phyloP scores from a whole-genome alignment of 2,329 filamentous ascomycete genomes.

The Fusarium aywerte region DNA sequence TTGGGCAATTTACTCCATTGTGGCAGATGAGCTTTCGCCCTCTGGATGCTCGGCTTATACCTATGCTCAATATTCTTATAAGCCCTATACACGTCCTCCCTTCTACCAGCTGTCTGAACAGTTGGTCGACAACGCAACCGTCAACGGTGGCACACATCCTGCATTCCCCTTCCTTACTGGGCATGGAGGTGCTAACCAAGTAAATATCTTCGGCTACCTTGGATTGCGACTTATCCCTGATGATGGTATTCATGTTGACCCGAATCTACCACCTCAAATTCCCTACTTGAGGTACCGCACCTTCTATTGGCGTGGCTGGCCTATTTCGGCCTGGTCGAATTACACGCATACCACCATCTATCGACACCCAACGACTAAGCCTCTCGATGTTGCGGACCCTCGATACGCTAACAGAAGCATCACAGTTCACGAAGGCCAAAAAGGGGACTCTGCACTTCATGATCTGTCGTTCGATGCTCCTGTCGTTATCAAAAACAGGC shows the following conservation, averaged over 20 bases:
- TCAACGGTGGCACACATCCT: background rate
- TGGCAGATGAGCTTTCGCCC: conserved; percentile 2
- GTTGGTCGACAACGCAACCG: background rate
- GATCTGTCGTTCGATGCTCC: background rate
- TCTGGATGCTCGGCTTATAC: conserved; percentile 6
- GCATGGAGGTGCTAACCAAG: conserved; percentile 3
- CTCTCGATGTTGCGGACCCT: conserved; percentile 1
- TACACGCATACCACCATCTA: background rate
- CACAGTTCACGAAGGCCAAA: background rate
- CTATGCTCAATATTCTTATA: conserved; percentile 4
- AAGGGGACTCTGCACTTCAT: background rate
- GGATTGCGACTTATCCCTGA: background rate
- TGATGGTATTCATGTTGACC: background rate
- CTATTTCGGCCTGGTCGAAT: conserved; percentile 3
- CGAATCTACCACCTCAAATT: background rate
- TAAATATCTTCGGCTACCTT: background rate
- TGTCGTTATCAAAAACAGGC: background rate
- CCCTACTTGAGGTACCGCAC: background rate
- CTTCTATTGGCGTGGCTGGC: conserved; percentile 5
- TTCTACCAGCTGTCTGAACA: conserved; percentile 12
- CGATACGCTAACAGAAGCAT: background rate
- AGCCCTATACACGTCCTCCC: background rate
- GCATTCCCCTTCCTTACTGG: conserved; percentile 5
- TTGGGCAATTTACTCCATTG: conserved; percentile 7
- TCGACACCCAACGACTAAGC: background rate